These are phyloP conservation scores for Naganishia sp. DNA, from an alignment of 1,284 basidiomycete species.

Conservation along the genomic window DNA sequence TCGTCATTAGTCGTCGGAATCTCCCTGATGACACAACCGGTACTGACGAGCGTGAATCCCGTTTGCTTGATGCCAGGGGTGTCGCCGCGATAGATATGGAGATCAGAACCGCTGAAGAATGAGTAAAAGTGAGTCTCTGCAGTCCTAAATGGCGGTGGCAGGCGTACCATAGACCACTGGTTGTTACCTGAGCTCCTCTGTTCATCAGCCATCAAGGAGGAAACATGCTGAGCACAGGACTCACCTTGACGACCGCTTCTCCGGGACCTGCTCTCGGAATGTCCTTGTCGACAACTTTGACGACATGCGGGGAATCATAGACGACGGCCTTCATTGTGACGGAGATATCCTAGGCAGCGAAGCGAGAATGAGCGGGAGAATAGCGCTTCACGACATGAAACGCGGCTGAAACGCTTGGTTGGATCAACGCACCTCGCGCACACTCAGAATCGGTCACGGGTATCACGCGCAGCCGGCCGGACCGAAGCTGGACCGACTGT, in stretches of 20 bases:
- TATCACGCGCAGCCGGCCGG: no score
- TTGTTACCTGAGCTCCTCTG: slow-evolving; percentile 14
- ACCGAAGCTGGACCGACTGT: no score
- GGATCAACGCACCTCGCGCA: not conserved
- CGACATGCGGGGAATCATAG: slow-evolving; percentile 23
- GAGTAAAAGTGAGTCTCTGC: no score
- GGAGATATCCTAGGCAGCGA: not conserved
- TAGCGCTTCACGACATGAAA: not conserved
- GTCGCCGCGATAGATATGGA: slow-evolving; percentile 32
- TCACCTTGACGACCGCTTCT: slow-evolving; percentile 32
- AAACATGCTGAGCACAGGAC: not conserved
- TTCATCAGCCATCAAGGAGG: no score
- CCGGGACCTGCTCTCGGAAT: slow-evolving; percentile 30
- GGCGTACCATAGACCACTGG: slow-evolving; percentile 33
- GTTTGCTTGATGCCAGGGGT: slow-evolving; percentile 21
- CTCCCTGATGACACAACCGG: not conserved
- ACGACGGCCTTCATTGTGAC: slow-evolving; percentile 33
- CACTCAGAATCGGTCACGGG: not conserved
- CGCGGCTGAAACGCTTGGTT: no score
- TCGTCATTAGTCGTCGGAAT: not conserved
- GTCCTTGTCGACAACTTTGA: slow-evolving; percentile 33
- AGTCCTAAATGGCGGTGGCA: not conserved
- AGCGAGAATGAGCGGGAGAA: not conserved
- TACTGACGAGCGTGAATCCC: slow-evolving; percentile 33
- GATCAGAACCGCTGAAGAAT: slow-evolving; percentile 28